Conservation (phyloP, 768 basidiomycete species). For the Boletus reticuloceps region DNA sequence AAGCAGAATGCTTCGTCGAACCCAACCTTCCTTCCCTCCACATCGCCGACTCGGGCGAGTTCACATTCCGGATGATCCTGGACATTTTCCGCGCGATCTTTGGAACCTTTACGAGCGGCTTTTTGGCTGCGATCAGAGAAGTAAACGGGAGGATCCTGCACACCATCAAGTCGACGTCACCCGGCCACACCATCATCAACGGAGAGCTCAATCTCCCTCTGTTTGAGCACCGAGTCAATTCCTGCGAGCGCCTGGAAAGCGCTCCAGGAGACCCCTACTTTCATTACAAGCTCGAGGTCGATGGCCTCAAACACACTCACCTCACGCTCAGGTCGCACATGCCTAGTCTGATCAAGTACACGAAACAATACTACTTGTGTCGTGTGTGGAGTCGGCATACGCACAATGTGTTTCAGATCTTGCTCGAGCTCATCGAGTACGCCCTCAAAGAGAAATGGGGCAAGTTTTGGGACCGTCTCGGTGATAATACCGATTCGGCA, state of each 20-base stretch:
- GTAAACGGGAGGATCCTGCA: constrained; percentile 1
- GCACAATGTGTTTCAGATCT: constrained; percentile 12
- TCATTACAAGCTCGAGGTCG: constrained; percentile 12
- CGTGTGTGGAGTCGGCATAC: constrained; percentile 20
- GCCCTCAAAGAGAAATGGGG: background rate
- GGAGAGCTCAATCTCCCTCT: constrained; percentile 22
- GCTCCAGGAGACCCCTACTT: background rate
- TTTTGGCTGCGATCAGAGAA: background rate
- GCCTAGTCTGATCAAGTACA: background rate
- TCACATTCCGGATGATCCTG: constrained; percentile 12
- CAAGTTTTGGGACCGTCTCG: background rate
- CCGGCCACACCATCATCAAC: constrained; percentile 22
- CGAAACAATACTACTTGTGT: constrained; percentile 19
- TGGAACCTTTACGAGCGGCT: background rate
- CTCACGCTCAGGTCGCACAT: constrained; percentile 6
- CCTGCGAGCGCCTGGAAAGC: constrained; percentile 3
- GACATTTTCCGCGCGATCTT: constrained; percentile 10
- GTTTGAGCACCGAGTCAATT: constrained; percentile 19
- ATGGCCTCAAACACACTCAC: constrained; percentile 7
- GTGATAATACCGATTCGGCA: background rate
- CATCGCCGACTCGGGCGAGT: constrained; percentile 5
- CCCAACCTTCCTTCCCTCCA: background rate
- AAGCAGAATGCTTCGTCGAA: constrained; percentile 15
- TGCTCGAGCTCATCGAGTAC: constrained; percentile 19
- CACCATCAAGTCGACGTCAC: constrained; percentile 8